These are phyloP conservation scores for Triticum urartu DNA, from an alignment of 176 grass and related monocot species.

Conservation along the genomic window DNA sequence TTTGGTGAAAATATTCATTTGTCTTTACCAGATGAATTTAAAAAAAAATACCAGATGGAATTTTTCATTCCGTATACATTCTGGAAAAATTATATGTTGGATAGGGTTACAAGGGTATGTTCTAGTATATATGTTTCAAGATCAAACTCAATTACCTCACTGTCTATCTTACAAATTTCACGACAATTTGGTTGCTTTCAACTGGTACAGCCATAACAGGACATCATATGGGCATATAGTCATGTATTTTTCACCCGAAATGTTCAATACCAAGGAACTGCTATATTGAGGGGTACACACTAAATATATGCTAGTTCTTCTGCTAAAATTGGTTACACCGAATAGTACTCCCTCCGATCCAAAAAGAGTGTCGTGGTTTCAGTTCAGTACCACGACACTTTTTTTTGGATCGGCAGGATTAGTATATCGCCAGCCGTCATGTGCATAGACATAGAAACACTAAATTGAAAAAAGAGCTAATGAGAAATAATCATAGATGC, in stretches of 20 bases:
- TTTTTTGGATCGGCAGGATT: too few relatives aligned
- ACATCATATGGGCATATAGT: not conserved
- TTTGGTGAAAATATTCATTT: too few relatives aligned
- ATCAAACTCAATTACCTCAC: not conserved
- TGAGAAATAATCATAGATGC: not conserved
- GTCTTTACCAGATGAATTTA: not conserved
- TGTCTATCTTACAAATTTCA: not conserved
- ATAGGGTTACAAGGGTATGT: not conserved
- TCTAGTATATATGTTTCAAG: conserved; percentile 4
- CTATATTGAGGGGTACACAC: not conserved
- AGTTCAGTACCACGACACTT: too few relatives aligned
- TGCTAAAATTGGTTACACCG: not conserved
- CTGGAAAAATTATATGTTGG: not conserved
- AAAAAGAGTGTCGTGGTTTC: too few relatives aligned
- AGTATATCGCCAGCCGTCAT: not conserved
- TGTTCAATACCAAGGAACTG: not conserved
- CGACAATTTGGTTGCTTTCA: not conserved
- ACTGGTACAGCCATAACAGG: not conserved
- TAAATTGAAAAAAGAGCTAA: not conserved
- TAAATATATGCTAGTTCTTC: not conserved
- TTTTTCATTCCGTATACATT: not conserved
- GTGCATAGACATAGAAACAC: not conserved
- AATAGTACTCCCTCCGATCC: not conserved
- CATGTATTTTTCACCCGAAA: not conserved
- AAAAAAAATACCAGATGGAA: not conserved